Percentiles rank a stretch among this genome's conserved stretches.
These are phyloP conservation scores for Rhynchosporium secalis DNA, from an alignment of 2,329 filamentous ascomycete species.

Conservation along the genomic window DNA sequence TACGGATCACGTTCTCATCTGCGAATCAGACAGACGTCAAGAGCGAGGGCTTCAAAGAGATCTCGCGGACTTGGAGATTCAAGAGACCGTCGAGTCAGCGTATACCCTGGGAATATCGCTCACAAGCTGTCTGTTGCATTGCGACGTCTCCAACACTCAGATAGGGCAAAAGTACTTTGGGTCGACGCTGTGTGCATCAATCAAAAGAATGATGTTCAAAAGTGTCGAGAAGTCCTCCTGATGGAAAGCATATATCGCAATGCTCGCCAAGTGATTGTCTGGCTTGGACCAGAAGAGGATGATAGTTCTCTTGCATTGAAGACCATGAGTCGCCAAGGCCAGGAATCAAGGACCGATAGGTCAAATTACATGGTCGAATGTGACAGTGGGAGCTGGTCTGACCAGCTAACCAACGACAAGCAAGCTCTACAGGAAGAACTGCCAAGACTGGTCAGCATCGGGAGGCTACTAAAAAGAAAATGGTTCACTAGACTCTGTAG, in stretches of 20 bases:
- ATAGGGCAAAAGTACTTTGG: not conserved
- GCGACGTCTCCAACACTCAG: too few species aligned
- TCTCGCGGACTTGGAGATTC: too few species aligned
- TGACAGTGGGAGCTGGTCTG: conserved; percentile 4
- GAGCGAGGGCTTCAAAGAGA: too few species aligned
- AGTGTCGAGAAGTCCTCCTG: not conserved
- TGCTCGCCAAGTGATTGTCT: not conserved
- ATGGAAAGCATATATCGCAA: not conserved
- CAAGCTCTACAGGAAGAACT: conserved; percentile 5
- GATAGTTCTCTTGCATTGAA: conserved; percentile 21
- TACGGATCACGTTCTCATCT: too few species aligned
- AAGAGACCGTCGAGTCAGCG: too few species aligned
- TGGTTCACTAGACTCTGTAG: conserved; percentile 22
- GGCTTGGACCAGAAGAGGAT: not conserved
- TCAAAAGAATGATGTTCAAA: not conserved
- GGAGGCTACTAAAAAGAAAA: conserved; percentile 11
- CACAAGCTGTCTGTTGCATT: too few species aligned
- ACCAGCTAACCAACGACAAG: not conserved
- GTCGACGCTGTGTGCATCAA: not conserved
- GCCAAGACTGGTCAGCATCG: conserved; percentile 12
- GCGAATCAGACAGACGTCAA: too few species aligned
- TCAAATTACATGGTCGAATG: not conserved
- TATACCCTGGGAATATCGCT: too few species aligned
- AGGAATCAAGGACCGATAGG: not conserved
- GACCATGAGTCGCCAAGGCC: conserved; percentile 10